Conservation (phyloP, 106 monocot genomes). For the Allium cepa region DNA sequence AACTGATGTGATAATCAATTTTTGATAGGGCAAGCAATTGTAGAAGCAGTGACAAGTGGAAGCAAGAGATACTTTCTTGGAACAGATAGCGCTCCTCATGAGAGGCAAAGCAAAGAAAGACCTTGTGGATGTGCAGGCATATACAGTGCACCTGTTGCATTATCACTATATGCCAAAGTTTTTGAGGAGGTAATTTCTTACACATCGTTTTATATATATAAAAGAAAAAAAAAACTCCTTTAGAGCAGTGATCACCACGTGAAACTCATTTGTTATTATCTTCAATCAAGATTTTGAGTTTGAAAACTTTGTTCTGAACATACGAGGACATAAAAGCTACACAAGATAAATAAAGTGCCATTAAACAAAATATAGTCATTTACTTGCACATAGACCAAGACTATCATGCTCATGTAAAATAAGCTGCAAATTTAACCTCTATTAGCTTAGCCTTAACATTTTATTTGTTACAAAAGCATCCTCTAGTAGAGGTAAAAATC, state of each 20-base stretch:
- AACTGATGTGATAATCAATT: neutral
- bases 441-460: too few species aligned
- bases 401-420: too few species aligned
- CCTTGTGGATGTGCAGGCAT: constrained; percentile 96
- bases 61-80: constrained; percentile 85
- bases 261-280: too few species aligned
- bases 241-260: too few species aligned
- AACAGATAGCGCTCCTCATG: constrained; percentile 95
- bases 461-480: too few species aligned
- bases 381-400: neutral
- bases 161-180: constrained; percentile 79
- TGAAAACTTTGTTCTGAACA: too few species aligned
- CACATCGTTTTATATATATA: too few species aligned
- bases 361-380: neutral
- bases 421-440: too few species aligned
- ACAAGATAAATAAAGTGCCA: neutral
- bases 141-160: constrained; percentile 78
- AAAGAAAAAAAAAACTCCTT: too few species aligned
- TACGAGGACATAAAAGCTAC: neutral
- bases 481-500: too few species aligned
- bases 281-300: too few species aligned
- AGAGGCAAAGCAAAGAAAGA: constrained; percentile 66
- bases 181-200: constrained; percentile 72
- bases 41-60: constrained; percentile 88
- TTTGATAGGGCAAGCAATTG: constrained; percentile 69